A percentile compares a stretch with the other conserved stretches of the same genome.
Evolutionary conservation across 805 yeast genomes (phyloP).

Genomic region (Candida lessepsii): DNA sequence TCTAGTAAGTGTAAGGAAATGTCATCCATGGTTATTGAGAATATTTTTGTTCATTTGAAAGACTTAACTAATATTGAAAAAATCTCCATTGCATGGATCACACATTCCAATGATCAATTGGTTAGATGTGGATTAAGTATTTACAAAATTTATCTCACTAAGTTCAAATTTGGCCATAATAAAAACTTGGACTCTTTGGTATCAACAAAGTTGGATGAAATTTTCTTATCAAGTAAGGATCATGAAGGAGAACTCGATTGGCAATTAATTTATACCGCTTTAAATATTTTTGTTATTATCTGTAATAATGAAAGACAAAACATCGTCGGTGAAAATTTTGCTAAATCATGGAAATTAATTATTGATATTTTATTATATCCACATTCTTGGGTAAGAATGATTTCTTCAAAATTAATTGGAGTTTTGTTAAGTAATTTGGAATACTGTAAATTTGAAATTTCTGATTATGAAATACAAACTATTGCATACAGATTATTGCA

Average conservation of each 20-base stretch:
- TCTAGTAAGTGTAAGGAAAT: conserved; percentile 77
- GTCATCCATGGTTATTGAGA: conserved; percentile 62
- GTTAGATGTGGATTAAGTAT: conserved; percentile 73
- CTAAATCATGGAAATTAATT: conserved; percentile 49
- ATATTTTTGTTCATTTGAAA: conserved; percentile 49
- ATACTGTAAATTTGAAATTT: conserved; percentile 30
- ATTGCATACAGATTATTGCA: conserved; percentile 68
- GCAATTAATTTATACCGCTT: conserved; percentile 73
- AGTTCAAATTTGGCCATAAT: conserved; percentile 43
- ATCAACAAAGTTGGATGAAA: conserved; percentile 21
- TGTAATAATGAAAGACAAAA: conserved; percentile 36
- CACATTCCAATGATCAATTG: conserved; percentile 52
- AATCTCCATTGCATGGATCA: conserved; percentile 61
- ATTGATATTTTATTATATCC: conserved; percentile 69
- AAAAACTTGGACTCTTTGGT: conserved; percentile 41
- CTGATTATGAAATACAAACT: conserved; percentile 55
- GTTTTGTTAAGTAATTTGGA: conserved; percentile 45
- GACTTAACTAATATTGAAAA: conserved; percentile 36
- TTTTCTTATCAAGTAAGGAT: conserved; percentile 29
- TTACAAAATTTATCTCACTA: conserved; percentile 58
- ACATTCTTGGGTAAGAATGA: conserved; percentile 85
- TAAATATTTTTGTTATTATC: conserved; percentile 49
- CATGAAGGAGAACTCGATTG: conserved; percentile 48
- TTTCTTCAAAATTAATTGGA: conserved; percentile 60
- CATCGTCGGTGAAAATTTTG: conserved; percentile 29